These are phyloP conservation scores for Fusarium albidum DNA, from an alignment of 2,329 filamentous ascomycete species.

Conservation along the genomic window DNA sequence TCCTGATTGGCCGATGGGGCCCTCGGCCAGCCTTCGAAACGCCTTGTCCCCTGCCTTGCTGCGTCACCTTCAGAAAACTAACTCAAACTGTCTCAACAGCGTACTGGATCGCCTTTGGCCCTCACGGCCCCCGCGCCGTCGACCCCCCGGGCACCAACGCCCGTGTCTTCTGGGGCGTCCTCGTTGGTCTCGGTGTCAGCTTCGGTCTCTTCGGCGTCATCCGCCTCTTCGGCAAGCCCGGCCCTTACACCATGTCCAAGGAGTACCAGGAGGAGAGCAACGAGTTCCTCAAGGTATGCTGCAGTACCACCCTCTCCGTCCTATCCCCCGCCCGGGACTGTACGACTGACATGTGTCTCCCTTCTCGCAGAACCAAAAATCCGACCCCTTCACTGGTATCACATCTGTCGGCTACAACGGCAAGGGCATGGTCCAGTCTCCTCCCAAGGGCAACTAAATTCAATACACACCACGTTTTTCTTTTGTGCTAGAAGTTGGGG, in stretches of 20 bases:
- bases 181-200: conserved; percentile 71
- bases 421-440: conserved; percentile 79
- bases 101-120: conserved; percentile 98
- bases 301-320: not conserved
- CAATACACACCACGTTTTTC: conserved; percentile 40
- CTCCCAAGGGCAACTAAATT: conserved; percentile 60
- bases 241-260: conserved; percentile 90
- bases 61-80: conserved; percentile 42
- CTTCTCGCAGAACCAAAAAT: conserved; percentile 74
- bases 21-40: conserved; percentile 20
- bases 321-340: not conserved
- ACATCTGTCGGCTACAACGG: conserved; percentile 81
- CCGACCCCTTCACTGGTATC: conserved; percentile 88
- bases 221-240: conserved; percentile 74
- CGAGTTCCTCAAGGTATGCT: conserved; percentile 85
- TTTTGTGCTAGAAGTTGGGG: conserved; percentile 47
- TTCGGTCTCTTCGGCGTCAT: conserved; percentile 75
- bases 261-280: conserved; percentile 97
- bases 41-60: conserved; percentile 23
- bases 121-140: conserved; percentile 89
- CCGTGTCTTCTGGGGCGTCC: conserved; percentile 79
- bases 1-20: conserved; percentile 33
- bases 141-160: conserved; percentile 84
- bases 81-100: conserved; percentile 66
- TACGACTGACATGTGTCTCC: conserved; percentile 21